A percentile compares a stretch with the other conserved stretches of the same genome.
phyloP scores from a whole-genome alignment of 768 basidiomycete genomes.

The Amylocystis lapponica region DNA sequence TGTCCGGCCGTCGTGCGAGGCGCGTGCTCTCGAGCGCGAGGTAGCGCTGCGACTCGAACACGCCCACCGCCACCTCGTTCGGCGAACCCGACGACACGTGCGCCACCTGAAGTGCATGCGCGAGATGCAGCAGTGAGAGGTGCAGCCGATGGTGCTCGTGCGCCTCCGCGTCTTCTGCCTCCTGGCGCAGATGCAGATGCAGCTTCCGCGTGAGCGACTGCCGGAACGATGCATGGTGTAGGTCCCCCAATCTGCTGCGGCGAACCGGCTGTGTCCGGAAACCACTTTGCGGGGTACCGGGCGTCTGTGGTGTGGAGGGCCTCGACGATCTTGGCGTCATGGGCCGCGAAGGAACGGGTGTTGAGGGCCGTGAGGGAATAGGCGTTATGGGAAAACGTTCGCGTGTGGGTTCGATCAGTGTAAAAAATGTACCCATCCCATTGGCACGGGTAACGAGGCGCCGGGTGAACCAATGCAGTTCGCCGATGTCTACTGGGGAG shows the following conservation, averaged over 20 bases:
- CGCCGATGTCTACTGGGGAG: slow-evolving; percentile 47
- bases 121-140: slow-evolving; percentile 20
- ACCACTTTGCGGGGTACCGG: slow-evolving; percentile 4
- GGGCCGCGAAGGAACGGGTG: slow-evolving; percentile 34
- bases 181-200: slow-evolving; percentile 8
- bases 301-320: slow-evolving; percentile 30
- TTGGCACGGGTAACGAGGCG: slow-evolving; percentile 52
- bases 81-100: slow-evolving; percentile 5
- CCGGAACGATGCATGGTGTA: slow-evolving; percentile 15
- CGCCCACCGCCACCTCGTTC: slow-evolving; percentile 54
- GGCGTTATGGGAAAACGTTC: slow-evolving; percentile 42
- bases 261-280: background rate
- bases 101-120: slow-evolving; percentile 14
- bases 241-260: background rate
- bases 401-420: slow-evolving; percentile 54
- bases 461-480: slow-evolving; percentile 44
- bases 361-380: slow-evolving; percentile 29
- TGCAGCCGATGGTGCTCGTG: slow-evolving; percentile 17
- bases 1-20: slow-evolving; percentile 40
- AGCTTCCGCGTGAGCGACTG: slow-evolving; percentile 15
- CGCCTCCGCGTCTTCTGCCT: slow-evolving; percentile 12
- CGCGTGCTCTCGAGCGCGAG: slow-evolving; percentile 58
- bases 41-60: slow-evolving; percentile 69
- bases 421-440: slow-evolving; percentile 59
- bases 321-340: slow-evolving; percentile 34